Conservation (phyloP, 1,139 yeast species). For the Arxiozyma slooffiae region DNA sequence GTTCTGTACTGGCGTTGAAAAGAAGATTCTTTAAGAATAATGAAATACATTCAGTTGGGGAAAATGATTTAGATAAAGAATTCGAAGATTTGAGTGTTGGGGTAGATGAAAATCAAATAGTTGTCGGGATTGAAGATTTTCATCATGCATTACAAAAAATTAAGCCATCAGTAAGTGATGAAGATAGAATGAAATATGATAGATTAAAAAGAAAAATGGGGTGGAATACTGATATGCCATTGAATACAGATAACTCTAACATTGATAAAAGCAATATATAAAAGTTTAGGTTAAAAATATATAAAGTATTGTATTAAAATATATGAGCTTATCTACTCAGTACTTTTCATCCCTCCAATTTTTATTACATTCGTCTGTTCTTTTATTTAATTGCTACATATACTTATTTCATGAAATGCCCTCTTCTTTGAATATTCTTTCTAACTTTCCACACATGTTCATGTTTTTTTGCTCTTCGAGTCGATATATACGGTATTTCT, state of each 20-base stretch:
- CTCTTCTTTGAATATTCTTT: conserved; percentile 51
- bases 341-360: neutral
- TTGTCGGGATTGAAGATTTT: conserved; percentile 60
- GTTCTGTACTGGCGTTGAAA: conserved; percentile 81
- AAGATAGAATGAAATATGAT: conserved; percentile 72
- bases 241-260: conserved; percentile 3
- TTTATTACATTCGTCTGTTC: no score
- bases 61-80: conserved; percentile 35
- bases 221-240: conserved; percentile 35
- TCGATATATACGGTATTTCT: conserved; percentile 45
- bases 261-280: neutral
- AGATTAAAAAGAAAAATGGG: conserved; percentile 50
- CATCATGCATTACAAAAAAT: conserved; percentile 60
- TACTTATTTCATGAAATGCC: conserved; percentile 26
- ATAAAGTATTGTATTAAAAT: neutral
- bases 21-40: conserved; percentile 47
- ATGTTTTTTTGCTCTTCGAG: conserved; percentile 34
- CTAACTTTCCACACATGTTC: conserved; percentile 58
- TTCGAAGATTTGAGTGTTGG: conserved; percentile 40
- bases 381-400: no score
- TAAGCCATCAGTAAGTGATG: conserved; percentile 85
- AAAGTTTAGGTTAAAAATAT: neutral
- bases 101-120: conserved; percentile 34
- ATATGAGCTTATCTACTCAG: neutral
- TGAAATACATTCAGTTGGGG: conserved; percentile 29